Evolutionary conservation across 306 rosid species (phyloP), one percentile per base, ranked within the genome.

Genomic region (Quillaja saponaria): DNA sequence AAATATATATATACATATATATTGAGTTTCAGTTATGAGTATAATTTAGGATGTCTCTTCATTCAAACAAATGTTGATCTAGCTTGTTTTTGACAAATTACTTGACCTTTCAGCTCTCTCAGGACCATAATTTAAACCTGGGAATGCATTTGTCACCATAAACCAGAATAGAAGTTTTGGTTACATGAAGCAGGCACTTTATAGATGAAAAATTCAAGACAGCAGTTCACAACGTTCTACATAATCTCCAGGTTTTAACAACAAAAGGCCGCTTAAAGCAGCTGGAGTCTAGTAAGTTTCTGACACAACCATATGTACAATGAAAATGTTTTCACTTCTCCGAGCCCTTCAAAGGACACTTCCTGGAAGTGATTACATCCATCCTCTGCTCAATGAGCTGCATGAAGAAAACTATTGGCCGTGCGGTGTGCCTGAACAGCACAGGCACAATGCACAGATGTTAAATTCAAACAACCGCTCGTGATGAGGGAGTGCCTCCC

Each of bases 401-500:
- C 72, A 66, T 84, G 78, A 55, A 74, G 73, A 59, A 75, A 41
- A 50, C 60, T 8, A 53, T 31, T 56, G 57, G 71, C 15, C 0
- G 70, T 51, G 6, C 97, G 95, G 79, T 87, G 86, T 7, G 97
- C 87, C 25, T 86, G 96, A 55, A 63, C 66, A 34, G 91, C 89
- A 50, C 97, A 94, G 9, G 90, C 86, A 64, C 99, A 94, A 52
- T 94, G 99, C 60, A 94, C 99, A 0, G 97, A 85, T 0, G 84
- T 85, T 58, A 94, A 64, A 58, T 60, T 94, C 67, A 89, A 79
- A 47, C 99, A 89, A 66, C 97, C 99, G 66, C 99, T 87, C 80
- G 74, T 89, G 71, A 85, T 83, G 77, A 94, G 99, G 7, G 99
- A 85, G n/a, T 89, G 96, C 67, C 96, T 80, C 6, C 95, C 96